Base-by-base conservation (phyloP, 2,329 filamentous ascomycete species). In the Alternaria angustiovoidea region DNA sequence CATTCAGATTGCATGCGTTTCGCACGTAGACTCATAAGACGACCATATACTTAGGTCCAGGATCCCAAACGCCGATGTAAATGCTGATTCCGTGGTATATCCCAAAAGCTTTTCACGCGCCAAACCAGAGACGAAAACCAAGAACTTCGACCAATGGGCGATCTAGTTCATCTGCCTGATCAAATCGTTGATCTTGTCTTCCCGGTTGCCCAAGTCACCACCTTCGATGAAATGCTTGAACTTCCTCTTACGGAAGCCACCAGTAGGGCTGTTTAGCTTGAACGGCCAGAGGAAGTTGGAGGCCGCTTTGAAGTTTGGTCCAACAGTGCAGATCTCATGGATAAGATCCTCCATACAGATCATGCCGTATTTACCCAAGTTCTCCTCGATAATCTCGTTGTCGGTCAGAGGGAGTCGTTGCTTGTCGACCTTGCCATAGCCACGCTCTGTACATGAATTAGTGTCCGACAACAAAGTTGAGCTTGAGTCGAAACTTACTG, bases 231-330 rank as follows among this genome's bases (percentile, higher is more conserved):
- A 98, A 87, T 98, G 94, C 88, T 93, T 95, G 90, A 98, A 98
- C 88, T 98, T 99, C 85, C 95, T 88, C 77, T 91, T 84, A 76
- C 91, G 91, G 93, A 98, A 99, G 71, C 95, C 94, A 82, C 95
- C 95, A 75, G 86, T 98, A 80, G 95, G 95, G 89, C 96, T 97
- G 89, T 89, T 93, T 74, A 99, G 91, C 91, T 99, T 98, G 90
- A 99, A 99, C 81, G 95, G 95, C 95, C 95, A 99, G 74, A 98
- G 86, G 90, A 98, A 98, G 91, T 98, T 99, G 86, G 90, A 89
- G 78, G 92, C 93, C 87, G 97, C 94, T 91, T 97, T 98, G 91
- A 84, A 83, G 90, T 98, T 98, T 87, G 94, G 94, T 81, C 95
- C 94, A 73, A 98, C 94, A 55, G 93, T 96, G 88, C 89, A 94